Evolutionary conservation across 1,284 basidiomycete genomes (phyloP), one percentile per base, ranked within the genome.

Genomic region (Ustilago bromivora): DNA sequence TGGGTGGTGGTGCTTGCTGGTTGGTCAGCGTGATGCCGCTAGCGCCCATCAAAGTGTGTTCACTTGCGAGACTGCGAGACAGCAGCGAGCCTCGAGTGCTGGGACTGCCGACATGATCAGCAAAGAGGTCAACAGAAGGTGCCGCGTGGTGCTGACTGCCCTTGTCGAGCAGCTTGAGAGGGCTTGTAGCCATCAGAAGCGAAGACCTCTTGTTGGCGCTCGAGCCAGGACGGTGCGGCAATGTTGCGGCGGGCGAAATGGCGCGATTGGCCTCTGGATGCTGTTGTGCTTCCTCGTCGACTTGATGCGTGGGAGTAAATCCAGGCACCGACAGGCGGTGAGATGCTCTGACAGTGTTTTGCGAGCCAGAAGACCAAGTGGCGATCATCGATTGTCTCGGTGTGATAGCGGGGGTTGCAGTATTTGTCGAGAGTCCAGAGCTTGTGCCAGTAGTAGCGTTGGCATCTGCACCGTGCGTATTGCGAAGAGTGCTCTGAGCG

Each of bases 111-210:
- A 76, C 68, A 28, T 72, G 62, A 17, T 82, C 78, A 54, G 51
- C 62, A 46, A 77, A 77, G 11, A 78, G 62, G 34, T 81, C 76
- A 58, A 81, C 64, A 5, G 79, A 81, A 17, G 81, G 77, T 8
- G 67, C 49, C 19, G 71, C 76, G 31, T 76, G 80, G 41, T 76
- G 75, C 35, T 75, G 66, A 57, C 75, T 77, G 49, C 54, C 61
- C 56, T 71, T 69, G 52, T 79, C 77, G 34, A 82, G 67, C 12
- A 82, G 71, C 32, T 75, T 64, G 60, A 82, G 73, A 19, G 81
- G 77, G 35, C 77, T 77, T 4, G 71, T 69, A 3, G 68, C 70
- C 35, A 71, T 23, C 12, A 67, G 71, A 12, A 73, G 49, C 5
- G 71, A 73, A n/a, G 65, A 64, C n/a, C 58, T 55, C 35, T 73